These are phyloP conservation scores for Hymenoscyphus fructigenus DNA, from an alignment of 2,329 filamentous ascomycete species.

Conservation along the genomic window DNA sequence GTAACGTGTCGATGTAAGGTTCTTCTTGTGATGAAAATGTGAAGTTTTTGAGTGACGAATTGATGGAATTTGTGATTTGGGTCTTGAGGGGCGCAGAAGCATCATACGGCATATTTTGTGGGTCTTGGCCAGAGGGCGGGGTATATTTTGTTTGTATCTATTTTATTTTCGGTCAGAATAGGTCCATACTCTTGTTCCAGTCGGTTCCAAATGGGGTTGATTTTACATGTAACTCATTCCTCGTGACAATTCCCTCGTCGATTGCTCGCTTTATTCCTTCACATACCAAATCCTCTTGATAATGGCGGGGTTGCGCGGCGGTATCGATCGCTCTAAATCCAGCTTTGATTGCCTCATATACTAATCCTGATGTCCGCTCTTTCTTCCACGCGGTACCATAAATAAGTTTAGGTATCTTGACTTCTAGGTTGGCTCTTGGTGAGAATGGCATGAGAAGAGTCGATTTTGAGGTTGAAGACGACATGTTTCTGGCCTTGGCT, in stretches of 20 bases:
- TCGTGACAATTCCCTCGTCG: conserved; percentile 54
- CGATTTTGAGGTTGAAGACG: background rate
- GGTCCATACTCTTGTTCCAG: background rate
- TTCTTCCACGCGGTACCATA: conserved; percentile 91
- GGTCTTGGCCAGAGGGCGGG: conserved; percentile 60
- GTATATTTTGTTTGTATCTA: conserved; percentile 86
- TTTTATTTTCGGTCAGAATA: background rate
- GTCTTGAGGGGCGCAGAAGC: conserved; percentile 54
- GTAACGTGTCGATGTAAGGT: conserved; percentile 55
- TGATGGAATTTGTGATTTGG: conserved; percentile 67
- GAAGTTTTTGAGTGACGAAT: conserved; percentile 65
- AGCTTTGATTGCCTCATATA: conserved; percentile 63
- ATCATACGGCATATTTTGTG: conserved; percentile 61
- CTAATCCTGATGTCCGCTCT: conserved; percentile 63
- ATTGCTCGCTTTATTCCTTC: conserved; percentile 64
- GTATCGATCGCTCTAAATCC: conserved; percentile 78
- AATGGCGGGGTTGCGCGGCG: conserved; percentile 75
- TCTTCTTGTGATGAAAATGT: conserved; percentile 29
- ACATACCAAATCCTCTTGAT: conserved; percentile 70
- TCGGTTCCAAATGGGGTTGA: background rate
- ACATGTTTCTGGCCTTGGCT: background rate
- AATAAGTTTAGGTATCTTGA: conserved; percentile 53
- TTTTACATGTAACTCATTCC: conserved; percentile 63
- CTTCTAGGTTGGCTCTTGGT: conserved; percentile 12
- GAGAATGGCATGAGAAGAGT: conserved; percentile 2